Base-by-base conservation (phyloP, 495 filamentous ascomycete species). In the Xylaria scruposa region DNA sequence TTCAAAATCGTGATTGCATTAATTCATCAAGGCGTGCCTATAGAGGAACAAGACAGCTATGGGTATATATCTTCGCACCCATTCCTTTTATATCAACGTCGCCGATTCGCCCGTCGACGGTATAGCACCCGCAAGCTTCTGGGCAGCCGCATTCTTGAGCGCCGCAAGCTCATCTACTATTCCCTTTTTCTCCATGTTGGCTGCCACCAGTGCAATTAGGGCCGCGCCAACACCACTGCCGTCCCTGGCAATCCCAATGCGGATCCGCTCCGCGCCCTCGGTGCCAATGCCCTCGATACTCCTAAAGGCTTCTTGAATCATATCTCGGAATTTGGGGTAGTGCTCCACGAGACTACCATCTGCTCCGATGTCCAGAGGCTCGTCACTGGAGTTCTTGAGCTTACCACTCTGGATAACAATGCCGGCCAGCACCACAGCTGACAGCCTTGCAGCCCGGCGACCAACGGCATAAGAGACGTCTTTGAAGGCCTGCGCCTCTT, bases 161-260 rank as follows among this genome's bases (percentile, higher is more conserved):
- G 72, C 70, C 26, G 69, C 72, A 9, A 79, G 62, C 59, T 71
- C 72, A 36, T 80, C 75, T 1, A 54, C 51, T 29, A 74, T 60
- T 26, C 59, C 65, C 61, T 75, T 77, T 78, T 83, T 82, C 77
- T 87, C 85, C 84, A 86, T 87, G 46, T 78, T 78, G 19, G 84
- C 84, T 2, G 87, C 86, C 1, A 95, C 91, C 17, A 97, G 85
- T 42, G 95, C 95, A 81, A 97, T 97, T 75, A 98, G 80, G 61
- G 95, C 95, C 10, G 95, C 95, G 36, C 95, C 95, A 60, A 98
- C 95, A 66, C 95, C 95, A 70, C 89, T 92, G 60, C 95, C 95
- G 82, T 98, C 95, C 87, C 96, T 95, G 66, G 95, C 95, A 80
- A 97, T 93, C 15, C 94, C 95, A 75, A 98, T 97, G 53, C 93